Evolutionary conservation across 495 filamentous ascomycete genomes (phyloP), one percentile per base, ranked within the genome.

Genomic region (Lepraria neglecta): DNA sequence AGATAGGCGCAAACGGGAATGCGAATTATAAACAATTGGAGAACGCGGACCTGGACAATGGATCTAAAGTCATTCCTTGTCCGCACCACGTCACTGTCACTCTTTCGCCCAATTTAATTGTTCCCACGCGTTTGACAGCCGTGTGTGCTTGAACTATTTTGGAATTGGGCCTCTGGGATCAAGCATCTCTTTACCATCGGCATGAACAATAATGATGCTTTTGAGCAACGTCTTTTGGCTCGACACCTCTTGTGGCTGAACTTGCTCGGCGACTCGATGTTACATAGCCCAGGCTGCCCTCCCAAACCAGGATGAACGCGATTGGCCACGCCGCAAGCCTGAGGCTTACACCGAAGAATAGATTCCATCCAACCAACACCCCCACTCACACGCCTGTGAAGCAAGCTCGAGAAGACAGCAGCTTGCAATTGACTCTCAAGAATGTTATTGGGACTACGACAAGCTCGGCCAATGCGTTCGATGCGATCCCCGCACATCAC

Each of bases 381-480:
- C 33, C 42, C 6, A 27, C 35, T 19, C 15, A 27, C 6, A 53
- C n/a, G 12, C 15, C 40, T 53, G 19, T 45, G 27, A 63, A 45
- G 9, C 27, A 24, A 21, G 50, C 42, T 19, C 60, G 45, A 54
- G 60, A 66, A 31, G 51, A 53, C 10, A 53, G 48, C 54, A 40
- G 50, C 44, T 31, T 66, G 12, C 61, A 60, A 33, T 78, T 97
- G 27, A 85, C 85, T 35, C 79, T 96, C 35, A 85, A 86, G 67
- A 84, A 87, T 43, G 89, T 97, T 42, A 88, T 97, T 66, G 92
- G 92, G 17, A 92, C 91, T 19, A 95, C 92, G 14, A 91, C 89
- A 59, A 82, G 75, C 62, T 88, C 90, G 6, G 86, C 89, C 19
- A 91, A 89, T 72, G 91, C 86, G 56, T 96, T 98, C 72, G 92